Base-by-base conservation (phyloP, 306 rosid genomes). In the Cucurbita ficifolia region DNA sequence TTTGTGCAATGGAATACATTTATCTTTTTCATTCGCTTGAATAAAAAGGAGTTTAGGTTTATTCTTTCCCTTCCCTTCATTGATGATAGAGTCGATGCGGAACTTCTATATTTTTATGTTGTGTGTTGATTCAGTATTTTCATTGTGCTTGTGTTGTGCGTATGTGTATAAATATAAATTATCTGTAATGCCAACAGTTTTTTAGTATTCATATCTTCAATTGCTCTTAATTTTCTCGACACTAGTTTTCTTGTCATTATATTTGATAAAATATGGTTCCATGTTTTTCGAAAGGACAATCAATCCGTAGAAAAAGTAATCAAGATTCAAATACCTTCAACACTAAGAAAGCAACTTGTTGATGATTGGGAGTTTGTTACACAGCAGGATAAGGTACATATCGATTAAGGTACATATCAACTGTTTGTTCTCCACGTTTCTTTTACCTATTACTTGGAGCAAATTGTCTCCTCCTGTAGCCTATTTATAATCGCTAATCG, bases 241-340 rank as follows among this genome's bases (percentile, higher is more conserved):
- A 6, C 49, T 74, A 10, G 4, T 16, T 74, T 21, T 56, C 29
- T 42, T 74, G 54, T 21, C 22, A 57, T n/a, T 58, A 22, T 57
- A 74, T 56, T 43, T 56, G 42, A 18, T 64, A 29, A 61, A 59
- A 48, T 4, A n/a, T 63, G n/a, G 53, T 56, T 73, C 76, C 17
- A 3, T 45, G 78, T 50, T 75, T 38, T 62, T 61, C 11, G 87
- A 96, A 90, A 89, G 89, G 96, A 89, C 67, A 85, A 83, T 18
- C 72, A 71, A 54, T 50, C 88, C 39, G 81, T 71, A 74, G 99
- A 91, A 81, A 95, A 91, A 89, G 86, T 82, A 72, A 82, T 86
- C 65, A 95, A 89, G 88, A 89, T 89, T 89, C 99, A 95, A 89
- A 89, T 95, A 76, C 99, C 99, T 16, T 85, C 92, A 76, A 70